Evolutionary conservation across 176 grass and related monocot genomes (phyloP).

Genomic region (Paspalum notatum): DNA sequence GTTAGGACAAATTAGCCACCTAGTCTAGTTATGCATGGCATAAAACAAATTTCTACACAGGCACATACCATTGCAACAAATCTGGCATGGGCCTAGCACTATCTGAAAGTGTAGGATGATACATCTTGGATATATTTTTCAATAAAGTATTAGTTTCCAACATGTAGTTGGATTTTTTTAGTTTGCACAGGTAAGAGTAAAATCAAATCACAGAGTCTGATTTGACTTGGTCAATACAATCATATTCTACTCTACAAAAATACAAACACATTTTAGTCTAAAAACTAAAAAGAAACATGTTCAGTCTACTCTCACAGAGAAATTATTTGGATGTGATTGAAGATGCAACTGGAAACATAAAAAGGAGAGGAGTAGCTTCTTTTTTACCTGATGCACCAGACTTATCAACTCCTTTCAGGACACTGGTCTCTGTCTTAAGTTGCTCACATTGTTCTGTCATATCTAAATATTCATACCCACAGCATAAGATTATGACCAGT

Average conservation of each 20-base stretch:
- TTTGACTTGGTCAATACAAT: constrained; percentile 3
- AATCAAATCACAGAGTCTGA: not conserved
- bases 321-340: not conserved
- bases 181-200: not conserved
- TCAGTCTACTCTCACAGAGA: too few relatives aligned
- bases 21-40: not conserved
- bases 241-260: not conserved
- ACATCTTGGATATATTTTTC: not conserved
- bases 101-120: not conserved
- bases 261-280: not conserved
- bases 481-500: constrained; percentile 19
- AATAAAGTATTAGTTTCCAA: constrained; percentile 6
- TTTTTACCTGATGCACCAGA: constrained; percentile 43
- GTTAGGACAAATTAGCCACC: not conserved
- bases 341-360: constrained; percentile 22
- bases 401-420: constrained; percentile 41
- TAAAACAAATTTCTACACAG: constrained; percentile 11
- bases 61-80: not conserved
- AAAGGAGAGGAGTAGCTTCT: not conserved
- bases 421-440: constrained; percentile 27
- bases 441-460: constrained; percentile 31
- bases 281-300: constrained; percentile 16
- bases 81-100: not conserved
- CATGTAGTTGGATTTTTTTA: not conserved
- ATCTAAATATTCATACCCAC: constrained; percentile 36